Conservation (phyloP, 805 yeast genomes). For the Starmerella davenportii region DNA sequence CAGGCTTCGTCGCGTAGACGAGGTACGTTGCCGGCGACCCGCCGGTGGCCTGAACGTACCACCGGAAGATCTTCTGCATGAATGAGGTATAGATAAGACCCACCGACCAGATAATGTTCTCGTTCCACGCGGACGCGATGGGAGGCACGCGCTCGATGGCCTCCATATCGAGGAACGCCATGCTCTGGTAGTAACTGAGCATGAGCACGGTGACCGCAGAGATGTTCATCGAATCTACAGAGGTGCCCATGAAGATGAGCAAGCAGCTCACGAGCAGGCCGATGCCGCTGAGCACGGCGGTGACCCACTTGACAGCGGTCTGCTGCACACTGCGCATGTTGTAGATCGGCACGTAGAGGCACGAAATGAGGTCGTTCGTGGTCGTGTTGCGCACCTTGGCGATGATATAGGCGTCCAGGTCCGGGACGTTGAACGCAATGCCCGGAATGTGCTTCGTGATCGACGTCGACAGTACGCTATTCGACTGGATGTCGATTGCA, state of each 20-base stretch:
- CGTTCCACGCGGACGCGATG: constrained; percentile 82
- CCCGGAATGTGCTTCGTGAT: constrained; percentile 53
- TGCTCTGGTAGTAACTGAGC: constrained; percentile 75
- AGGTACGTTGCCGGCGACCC: constrained; percentile 61
- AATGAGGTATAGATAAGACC: constrained; percentile 63
- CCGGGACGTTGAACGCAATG: constrained; percentile 72
- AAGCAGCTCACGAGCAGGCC: constrained; percentile 72
- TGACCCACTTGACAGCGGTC: constrained; percentile 76
- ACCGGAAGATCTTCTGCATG: constrained; percentile 72
- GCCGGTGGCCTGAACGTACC: constrained; percentile 93
- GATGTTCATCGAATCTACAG: constrained; percentile 75
- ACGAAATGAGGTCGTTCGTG: constrained; percentile 34
- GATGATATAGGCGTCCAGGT: constrained; percentile 62
- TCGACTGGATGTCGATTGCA: constrained; percentile 53
- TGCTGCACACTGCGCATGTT: constrained; percentile 73
- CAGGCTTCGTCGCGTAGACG: constrained; percentile 38
- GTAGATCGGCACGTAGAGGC: constrained; percentile 55
- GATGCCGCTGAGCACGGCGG: constrained; percentile 75
- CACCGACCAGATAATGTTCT: constrained; percentile 87
- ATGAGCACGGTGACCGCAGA: constrained; percentile 73
- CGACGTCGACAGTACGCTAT: constrained; percentile 32
- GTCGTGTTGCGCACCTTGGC: constrained; percentile 28
- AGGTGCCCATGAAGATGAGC: constrained; percentile 70
- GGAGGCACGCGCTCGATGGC: constrained; percentile 80
- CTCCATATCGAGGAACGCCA: constrained; percentile 67